Conservation (phyloP, 1,139 yeast genomes). For the Spencermartinsiella ligniputridi region DNA sequence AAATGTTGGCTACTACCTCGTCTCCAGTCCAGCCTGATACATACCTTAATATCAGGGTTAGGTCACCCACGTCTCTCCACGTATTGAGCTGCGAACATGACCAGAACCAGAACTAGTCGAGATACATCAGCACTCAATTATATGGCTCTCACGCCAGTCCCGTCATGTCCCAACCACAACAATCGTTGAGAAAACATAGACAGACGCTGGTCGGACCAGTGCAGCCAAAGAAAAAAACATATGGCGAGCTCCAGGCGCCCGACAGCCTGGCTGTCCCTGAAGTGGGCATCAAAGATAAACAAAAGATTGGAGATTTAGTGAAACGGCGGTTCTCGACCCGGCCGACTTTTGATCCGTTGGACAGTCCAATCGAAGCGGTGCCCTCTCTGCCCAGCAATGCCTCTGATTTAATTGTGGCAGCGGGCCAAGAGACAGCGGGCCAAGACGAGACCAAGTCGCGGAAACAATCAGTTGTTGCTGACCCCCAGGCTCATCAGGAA, state of each 20-base stretch:
- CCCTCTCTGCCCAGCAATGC: slow-evolving; percentile 28
- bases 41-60: too few relatives aligned
- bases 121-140: too few relatives aligned
- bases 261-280: slow-evolving; percentile 21
- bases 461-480: not conserved
- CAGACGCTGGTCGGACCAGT: slow-evolving; percentile 26
- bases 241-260: slow-evolving; percentile 20
- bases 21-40: too few relatives aligned
- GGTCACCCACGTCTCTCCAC: too few relatives aligned
- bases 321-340: slow-evolving; percentile 27
- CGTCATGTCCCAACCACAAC: slow-evolving; percentile 14
- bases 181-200: slow-evolving; percentile 31
- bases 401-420: slow-evolving; percentile 23
- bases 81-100: too few relatives aligned
- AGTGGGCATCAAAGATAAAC: slow-evolving; percentile 22
- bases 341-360: slow-evolving; percentile 14
- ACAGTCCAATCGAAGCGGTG: slow-evolving; percentile 14
- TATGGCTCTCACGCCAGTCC: not conserved
- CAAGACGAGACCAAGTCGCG: not conserved
- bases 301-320: slow-evolving; percentile 27
- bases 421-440: slow-evolving; percentile 5
- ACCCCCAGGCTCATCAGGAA: not conserved
- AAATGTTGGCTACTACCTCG: too few relatives aligned
- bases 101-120: too few relatives aligned
- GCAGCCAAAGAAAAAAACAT: slow-evolving; percentile 15